Base-by-base conservation (phyloP, 176 grass and related monocot genomes). In the Oryza nivara region DNA sequence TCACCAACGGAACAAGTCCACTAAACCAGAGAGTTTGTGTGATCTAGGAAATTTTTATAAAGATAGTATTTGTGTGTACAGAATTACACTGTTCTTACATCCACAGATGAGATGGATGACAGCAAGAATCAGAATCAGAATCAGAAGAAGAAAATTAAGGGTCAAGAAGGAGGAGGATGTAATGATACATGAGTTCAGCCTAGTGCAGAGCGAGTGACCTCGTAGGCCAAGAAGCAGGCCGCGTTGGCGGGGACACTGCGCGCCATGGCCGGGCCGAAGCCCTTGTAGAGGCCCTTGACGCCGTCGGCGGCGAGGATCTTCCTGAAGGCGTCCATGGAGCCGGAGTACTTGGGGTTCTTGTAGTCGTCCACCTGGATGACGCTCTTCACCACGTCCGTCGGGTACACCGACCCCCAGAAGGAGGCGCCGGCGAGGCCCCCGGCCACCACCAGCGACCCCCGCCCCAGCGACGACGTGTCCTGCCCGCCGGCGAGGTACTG, bases 331-430 rank as follows among this genome's bases (percentile, higher is more conserved):
- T 82, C 84, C 13, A 92, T 81, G 36, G 94, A 92, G 25, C 94
- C 89, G 13, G 51, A 78, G 84, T 93, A 97, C 46, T 90, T 97
- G 10, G 89, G 94, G 56, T 91, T 93, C 89, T 88, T 96, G 88
- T 78, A 88, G 80, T 93, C 91, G 63, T 96, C 94, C 49, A 96
- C 94, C 94, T 93, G 94, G 78, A 96, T 78, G 73, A 90, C 87
- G 77, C 94, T 97, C 88, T 97, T 93, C 15, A 93, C 87, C 16
- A 97, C 91, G 83, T 97, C 94, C 14, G 91, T 88, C 46, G 94
- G 91, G 83, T 97, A 97, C 73, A 97, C 89, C 16, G 70, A 46
- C n/a, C 28, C 13, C 94, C 94, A 94, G 87, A 92, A 92, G 30
- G 94, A 88, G 7, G 88, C 92, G 11, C 92, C 94, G 13, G 94